phyloP scores from a whole-genome alignment of 2,329 filamentous ascomycete genomes.

The Sclerotinia sclerotiorum region DNA sequence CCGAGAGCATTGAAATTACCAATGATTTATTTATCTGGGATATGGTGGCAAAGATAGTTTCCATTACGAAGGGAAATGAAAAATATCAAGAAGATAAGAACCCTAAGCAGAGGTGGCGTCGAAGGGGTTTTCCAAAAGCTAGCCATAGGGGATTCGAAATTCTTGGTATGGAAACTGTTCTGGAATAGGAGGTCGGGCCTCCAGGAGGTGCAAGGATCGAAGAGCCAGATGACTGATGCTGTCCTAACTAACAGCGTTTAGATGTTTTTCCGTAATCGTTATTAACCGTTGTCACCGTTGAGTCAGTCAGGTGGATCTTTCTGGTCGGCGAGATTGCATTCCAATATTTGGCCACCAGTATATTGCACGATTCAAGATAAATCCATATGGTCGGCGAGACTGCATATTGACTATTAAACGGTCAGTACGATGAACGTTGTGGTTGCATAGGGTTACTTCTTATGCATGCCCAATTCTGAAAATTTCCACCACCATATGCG shows the following conservation, averaged over 20 bases:
- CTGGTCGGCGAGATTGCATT: conserved; percentile 4
- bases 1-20: neutral
- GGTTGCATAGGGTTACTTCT: neutral
- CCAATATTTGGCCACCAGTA: neutral
- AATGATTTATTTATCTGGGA: conserved; percentile 22
- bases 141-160: conserved; percentile 36
- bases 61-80: conserved; percentile 23
- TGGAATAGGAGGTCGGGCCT: neutral
- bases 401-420: neutral
- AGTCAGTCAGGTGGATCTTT: neutral
- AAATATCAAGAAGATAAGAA: conserved; percentile 26
- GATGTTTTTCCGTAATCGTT: neutral
- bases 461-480: neutral
- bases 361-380: neutral
- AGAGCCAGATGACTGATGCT: neutral
- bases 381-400: neutral
- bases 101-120: conserved; percentile 34
- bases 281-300: neutral
- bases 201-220: neutral
- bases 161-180: neutral
- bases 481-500: neutral
- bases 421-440: neutral
- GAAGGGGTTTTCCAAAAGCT: conserved; percentile 35
- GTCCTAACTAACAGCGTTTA: neutral
- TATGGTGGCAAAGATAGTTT: conserved; percentile 23